These are phyloP conservation scores for Friedmanniomyces simplex DNA, from an alignment of 495 filamentous ascomycete genomes.

Conservation along the genomic window DNA sequence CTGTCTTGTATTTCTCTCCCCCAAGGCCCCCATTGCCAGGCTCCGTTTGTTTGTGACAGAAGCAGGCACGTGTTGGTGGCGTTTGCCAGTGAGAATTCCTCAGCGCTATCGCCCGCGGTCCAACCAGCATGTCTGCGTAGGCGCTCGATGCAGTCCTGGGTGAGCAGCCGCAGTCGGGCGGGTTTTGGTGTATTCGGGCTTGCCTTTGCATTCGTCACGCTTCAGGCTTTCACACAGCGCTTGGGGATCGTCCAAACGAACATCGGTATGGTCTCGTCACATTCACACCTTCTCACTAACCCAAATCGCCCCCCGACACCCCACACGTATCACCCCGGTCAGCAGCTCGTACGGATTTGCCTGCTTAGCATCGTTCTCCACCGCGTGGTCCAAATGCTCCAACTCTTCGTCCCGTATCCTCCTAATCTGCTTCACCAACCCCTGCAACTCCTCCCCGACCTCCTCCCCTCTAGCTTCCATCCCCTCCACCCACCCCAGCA, in stretches of 20 bases:
- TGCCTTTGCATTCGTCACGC: too few relatives aligned
- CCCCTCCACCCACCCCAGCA: constrained; percentile 70
- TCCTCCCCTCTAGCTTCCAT: constrained; percentile 56
- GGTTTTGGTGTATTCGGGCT: background rate
- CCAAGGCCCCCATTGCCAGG: too few relatives aligned
- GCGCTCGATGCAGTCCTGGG: too few relatives aligned
- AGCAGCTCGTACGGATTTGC: constrained; percentile 81
- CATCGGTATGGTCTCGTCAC: background rate
- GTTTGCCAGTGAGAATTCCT: too few relatives aligned
- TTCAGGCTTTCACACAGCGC: too few relatives aligned
- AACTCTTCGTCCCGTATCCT: constrained; percentile 91
- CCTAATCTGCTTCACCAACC: constrained; percentile 62
- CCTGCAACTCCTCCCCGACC: constrained; percentile 65
- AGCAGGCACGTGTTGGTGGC: too few relatives aligned
- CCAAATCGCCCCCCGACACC: constrained; percentile 87
- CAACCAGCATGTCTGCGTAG: too few relatives aligned
- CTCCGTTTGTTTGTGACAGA: too few relatives aligned
- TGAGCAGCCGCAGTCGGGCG: too few relatives aligned
- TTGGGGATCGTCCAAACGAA: too few relatives aligned
- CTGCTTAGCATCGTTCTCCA: constrained; percentile 81
- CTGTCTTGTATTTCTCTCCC: too few relatives aligned
- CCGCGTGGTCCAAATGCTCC: constrained; percentile 91
- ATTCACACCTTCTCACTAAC: constrained; percentile 70
- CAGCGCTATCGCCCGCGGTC: too few relatives aligned
- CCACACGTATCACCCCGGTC: constrained; percentile 76